These are phyloP conservation scores for Hemerocallis citrina DNA, from an alignment of 106 monocot genomes.

Conservation along the genomic window DNA sequence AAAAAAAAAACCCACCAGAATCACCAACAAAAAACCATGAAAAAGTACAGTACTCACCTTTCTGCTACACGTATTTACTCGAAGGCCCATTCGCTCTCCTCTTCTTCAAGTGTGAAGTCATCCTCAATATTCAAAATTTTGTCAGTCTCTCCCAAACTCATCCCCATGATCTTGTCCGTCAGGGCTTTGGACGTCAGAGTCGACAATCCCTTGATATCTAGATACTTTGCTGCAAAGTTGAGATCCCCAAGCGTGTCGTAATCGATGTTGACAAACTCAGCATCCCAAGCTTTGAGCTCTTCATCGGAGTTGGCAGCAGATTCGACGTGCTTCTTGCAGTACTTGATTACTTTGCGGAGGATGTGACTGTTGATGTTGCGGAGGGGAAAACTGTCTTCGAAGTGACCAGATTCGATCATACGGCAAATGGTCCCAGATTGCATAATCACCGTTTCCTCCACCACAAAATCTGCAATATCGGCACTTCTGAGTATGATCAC, in stretches of 20 bases:
- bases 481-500: slow-evolving; percentile 22
- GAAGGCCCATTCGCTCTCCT: too few species aligned
- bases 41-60: too few species aligned
- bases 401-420: slow-evolving; percentile 43
- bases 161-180: too few species aligned
- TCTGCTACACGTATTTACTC: too few species aligned
- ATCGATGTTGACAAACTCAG: background rate
- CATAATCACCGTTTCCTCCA: slow-evolving; percentile 24
- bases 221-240: too few species aligned
- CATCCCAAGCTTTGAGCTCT: background rate
- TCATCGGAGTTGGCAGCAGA: background rate
- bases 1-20: too few species aligned
- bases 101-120: too few species aligned
- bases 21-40: too few species aligned
- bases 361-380: slow-evolving; percentile 30
- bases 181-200: too few species aligned
- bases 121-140: too few species aligned
- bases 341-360: slow-evolving; percentile 6
- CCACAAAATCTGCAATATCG: slow-evolving; percentile 31
- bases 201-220: too few species aligned
- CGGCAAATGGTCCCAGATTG: slow-evolving; percentile 30
- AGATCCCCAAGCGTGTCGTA: background rate
- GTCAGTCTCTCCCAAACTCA: too few species aligned
- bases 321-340: background rate
- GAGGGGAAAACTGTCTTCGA: slow-evolving; percentile 25